phyloP scores from a whole-genome alignment of 148 eudicot species.

The Chenopodium berlandieri region DNA sequence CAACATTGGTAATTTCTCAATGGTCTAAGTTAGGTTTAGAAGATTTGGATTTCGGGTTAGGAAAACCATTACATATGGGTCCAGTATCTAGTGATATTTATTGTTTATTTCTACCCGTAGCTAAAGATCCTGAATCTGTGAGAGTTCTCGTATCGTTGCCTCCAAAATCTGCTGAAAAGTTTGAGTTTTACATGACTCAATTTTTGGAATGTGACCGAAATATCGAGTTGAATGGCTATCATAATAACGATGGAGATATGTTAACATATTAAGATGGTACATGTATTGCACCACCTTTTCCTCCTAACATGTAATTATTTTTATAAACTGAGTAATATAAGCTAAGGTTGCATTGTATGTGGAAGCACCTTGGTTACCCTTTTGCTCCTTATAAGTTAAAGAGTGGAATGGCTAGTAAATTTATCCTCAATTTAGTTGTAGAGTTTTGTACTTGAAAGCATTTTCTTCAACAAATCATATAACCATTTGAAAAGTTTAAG shows the following conservation, averaged over 20 bases:
- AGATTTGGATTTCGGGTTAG: conserved; percentile 80
- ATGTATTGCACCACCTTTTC: not conserved
- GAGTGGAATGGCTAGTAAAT: not conserved
- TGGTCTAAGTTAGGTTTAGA: conserved; percentile 85
- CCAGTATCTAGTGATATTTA: conserved; percentile 74
- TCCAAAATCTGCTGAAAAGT: conserved; percentile 44
- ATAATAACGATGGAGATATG: not conserved
- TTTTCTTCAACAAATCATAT: not conserved
- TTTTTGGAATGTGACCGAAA: conserved; percentile 30
- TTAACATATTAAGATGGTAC: conserved; percentile 9
- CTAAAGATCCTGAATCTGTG: conserved; percentile 42
- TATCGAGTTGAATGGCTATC: conserved; percentile 23
- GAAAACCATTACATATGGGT: conserved; percentile 80
- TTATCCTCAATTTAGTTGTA: too few relatives aligned
- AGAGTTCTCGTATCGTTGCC: conserved; percentile 79
- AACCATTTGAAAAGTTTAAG: not conserved
- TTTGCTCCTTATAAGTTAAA: not conserved
- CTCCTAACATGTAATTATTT: not conserved
- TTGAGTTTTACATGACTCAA: conserved; percentile 63
- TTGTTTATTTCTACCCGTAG: conserved; percentile 76
- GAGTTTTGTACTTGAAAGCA: too few relatives aligned
- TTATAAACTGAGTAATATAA: not conserved
- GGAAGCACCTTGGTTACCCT: too few relatives aligned
- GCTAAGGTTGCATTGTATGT: not conserved
- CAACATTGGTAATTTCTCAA: conserved; percentile 74